A percentile compares a stretch with the other conserved stretches of the same genome.
Evolutionary conservation across 208 protist genomes (phyloP).

Genomic region (Strigomonas oncopelti): DNA sequence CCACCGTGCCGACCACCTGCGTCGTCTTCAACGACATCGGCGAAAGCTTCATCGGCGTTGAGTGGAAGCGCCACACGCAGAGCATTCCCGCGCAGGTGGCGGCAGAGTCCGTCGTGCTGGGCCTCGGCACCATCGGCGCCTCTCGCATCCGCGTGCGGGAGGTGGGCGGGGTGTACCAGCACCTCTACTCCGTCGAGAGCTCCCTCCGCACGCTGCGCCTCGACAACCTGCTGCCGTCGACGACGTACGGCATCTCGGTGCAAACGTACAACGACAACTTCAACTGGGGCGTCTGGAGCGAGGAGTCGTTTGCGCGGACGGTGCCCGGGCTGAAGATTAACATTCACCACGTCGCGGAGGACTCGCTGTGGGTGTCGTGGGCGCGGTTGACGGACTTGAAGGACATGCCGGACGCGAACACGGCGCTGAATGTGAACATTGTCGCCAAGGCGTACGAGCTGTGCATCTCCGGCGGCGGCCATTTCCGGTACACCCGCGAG

Average conservation of each 20-base stretch:
- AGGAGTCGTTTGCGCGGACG: constrained; percentile 83
- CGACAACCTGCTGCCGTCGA: constrained; percentile 64
- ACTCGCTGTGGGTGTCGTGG: constrained; percentile 86
- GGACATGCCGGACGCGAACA: constrained; percentile 55
- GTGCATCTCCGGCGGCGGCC: constrained; percentile 62
- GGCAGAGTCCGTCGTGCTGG: constrained; percentile 46
- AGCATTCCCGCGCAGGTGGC: constrained; percentile 54
- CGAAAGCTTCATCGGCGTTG: constrained; percentile 74
- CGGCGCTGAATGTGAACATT: constrained; percentile 78
- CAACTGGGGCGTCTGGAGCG: constrained; percentile 88
- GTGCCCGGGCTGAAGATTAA: constrained; percentile 82
- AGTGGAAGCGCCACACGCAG: constrained; percentile 78
- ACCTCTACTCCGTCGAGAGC: constrained; percentile 68
- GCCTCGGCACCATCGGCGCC: constrained; percentile 68
- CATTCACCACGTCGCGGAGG: constrained; percentile 85
- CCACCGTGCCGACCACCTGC: constrained; percentile 75
- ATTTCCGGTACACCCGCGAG: constrained; percentile 77
- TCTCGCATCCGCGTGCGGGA: constrained; percentile 84
- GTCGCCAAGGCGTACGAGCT: constrained; percentile 76
- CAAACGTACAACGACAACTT: constrained; percentile 90
- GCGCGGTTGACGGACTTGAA: constrained; percentile 61
- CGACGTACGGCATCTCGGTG: constrained; percentile 83
- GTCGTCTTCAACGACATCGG: constrained; percentile 82
- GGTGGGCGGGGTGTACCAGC: constrained; percentile 58
- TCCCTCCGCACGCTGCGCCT: constrained; percentile 59